Base-by-base conservation (phyloP, 2,329 filamentous ascomycete genomes). In the Botryotinia convoluta region DNA sequence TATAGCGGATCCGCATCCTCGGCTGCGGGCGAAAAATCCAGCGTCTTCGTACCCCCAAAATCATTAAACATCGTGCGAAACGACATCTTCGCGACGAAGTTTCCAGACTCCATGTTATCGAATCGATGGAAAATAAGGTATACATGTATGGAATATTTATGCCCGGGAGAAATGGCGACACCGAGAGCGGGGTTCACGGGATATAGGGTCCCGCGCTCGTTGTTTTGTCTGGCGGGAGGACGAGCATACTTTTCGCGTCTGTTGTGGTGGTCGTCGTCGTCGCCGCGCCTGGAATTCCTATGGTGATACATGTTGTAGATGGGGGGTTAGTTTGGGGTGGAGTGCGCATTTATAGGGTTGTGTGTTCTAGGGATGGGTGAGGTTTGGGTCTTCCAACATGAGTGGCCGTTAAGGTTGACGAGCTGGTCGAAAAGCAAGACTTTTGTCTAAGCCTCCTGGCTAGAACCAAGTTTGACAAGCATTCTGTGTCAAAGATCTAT, bases 11-110 rank as follows among this genome's bases (percentile, higher is more conserved):
- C n/a, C 4, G 61, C 61, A 20, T 63, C n/a, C 18, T 63, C 61
- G 37, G 37, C 32, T 1, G n/a, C n/a, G 1, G 61, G 61, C 26
- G 61, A 63, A 10, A 44, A 12, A 29, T 63, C 61, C 2, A 44
- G 1, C 1, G 37, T 44, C n/a, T 42, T 63, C 61, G 32, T 63
- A 8, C 61, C 61, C 26, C n/a, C 9, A 10, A 12, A 63, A 64
- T 64, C 62, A 64, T 45, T 45, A 45, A 16, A 64, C 62, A 64
- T 64, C 1, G 62, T 64, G 4, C 62, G 62, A 22, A 64, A 64
- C 1, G 62, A 64, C 3, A 64, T 26, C 18, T 39, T 64, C 1
- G 62, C 39, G 9, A 14, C 18, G 42, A 64, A 64, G 1, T 45
- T 22, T 12, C 18, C n/a, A 16, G 62, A 7, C 5, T 9, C 1